A percentile compares a stretch with the other conserved stretches of the same genome.
phyloP scores from a whole-genome alignment of 768 basidiomycete genomes.

The Amanita brunnescens region DNA sequence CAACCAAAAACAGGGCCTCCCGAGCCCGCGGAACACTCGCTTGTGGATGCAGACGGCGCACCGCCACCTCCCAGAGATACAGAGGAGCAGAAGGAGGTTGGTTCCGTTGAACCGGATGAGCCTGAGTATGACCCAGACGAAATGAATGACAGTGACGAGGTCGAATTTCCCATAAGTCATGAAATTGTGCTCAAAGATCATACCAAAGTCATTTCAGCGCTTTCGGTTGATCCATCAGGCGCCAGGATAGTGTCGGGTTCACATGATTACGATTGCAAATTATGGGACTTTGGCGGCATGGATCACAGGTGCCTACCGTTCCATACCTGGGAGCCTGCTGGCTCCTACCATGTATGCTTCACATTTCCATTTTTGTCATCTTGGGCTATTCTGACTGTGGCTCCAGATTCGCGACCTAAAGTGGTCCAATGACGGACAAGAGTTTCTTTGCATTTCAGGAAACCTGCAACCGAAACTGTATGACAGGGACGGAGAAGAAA shows the following conservation, averaged over 20 bases:
- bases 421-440: conserved; percentile 81
- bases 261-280: conserved; percentile 95
- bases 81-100: conserved; percentile 13
- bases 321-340: conserved; percentile 93
- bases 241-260: conserved; percentile 87
- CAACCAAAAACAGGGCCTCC: background rate
- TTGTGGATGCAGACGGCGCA: conserved; percentile 17
- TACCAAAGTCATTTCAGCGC: conserved; percentile 88
- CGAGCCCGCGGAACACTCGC: background rate
- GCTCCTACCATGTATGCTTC: conserved; percentile 76
- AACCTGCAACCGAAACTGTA: conserved; percentile 84
- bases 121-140: conserved; percentile 56
- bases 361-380: conserved; percentile 8
- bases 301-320: conserved; percentile 84
- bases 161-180: conserved; percentile 80
- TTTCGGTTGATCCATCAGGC: conserved; percentile 89
- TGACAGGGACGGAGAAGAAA: conserved; percentile 87
- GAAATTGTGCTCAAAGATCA: conserved; percentile 93
- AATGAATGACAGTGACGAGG: conserved; percentile 34
- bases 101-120: conserved; percentile 22
- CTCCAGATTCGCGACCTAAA: conserved; percentile 81
- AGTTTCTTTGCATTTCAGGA: conserved; percentile 82
- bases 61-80: conserved; percentile 14
- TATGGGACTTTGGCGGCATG: conserved; percentile 99
- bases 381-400: background rate